These are phyloP conservation scores for Ophiorrhiza pumila DNA, from an alignment of 257 asterid genomes.

Conservation along the genomic window DNA sequence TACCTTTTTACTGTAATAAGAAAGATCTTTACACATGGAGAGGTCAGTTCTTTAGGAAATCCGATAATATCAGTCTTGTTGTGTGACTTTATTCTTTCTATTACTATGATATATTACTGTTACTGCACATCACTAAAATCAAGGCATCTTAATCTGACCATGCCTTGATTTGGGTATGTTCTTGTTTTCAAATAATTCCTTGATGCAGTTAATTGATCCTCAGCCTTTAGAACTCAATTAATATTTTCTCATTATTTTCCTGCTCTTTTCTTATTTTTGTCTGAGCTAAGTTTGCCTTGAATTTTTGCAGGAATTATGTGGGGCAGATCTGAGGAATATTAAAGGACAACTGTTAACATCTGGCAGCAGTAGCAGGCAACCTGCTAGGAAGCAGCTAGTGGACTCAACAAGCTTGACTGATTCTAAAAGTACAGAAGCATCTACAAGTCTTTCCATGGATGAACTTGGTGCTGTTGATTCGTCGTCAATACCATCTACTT, in stretches of 20 bases:
- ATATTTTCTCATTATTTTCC: background rate
- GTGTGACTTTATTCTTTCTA: too few species aligned
- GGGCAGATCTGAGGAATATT: slow-evolving; percentile 54
- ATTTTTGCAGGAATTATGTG: slow-evolving; percentile 49
- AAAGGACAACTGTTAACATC: slow-evolving; percentile 54
- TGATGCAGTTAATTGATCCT: background rate
- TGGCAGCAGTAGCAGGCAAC: slow-evolving; percentile 53
- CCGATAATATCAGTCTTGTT: too few species aligned
- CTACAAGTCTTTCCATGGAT: slow-evolving; percentile 51
- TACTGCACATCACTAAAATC: background rate
- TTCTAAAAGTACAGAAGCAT: slow-evolving; percentile 65
- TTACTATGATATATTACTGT: background rate
- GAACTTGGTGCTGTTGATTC: slow-evolving; percentile 56
- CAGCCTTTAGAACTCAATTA: background rate
- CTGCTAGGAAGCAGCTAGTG: slow-evolving; percentile 57
- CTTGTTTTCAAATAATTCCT: background rate
- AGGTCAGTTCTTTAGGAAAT: too few species aligned
- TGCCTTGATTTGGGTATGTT: background rate
- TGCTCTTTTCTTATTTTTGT: background rate
- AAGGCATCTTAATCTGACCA: background rate
- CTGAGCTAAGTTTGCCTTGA: slow-evolving; percentile 8
- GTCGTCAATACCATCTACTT: slow-evolving; percentile 64
- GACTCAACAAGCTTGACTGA: slow-evolving; percentile 61
- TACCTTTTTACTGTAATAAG: too few species aligned
- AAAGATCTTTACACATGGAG: too few species aligned